Conservation (phyloP, 768 basidiomycete species). For the Russula vinacea region DNA sequence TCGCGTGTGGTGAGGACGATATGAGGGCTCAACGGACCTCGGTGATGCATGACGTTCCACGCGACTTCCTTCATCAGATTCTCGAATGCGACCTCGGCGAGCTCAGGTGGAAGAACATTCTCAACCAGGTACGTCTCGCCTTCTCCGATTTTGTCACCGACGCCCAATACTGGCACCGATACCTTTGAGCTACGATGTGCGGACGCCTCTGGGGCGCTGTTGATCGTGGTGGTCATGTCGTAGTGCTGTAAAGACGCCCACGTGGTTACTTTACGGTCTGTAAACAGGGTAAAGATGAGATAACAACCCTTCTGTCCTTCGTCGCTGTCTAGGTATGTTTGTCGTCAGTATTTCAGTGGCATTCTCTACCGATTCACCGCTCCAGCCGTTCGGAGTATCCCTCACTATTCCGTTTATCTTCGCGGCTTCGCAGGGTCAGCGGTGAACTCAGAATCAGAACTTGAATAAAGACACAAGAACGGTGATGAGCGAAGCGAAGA, state of each 20-base stretch:
- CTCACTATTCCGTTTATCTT: too few relatives aligned
- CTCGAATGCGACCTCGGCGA: constrained; percentile 57
- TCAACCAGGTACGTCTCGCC: constrained; percentile 65
- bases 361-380: too few relatives aligned
- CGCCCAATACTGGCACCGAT: constrained; percentile 12
- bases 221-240: neutral
- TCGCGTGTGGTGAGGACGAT: neutral
- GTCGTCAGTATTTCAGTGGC: too few relatives aligned
- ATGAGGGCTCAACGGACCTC: constrained; percentile 44
- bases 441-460: too few relatives aligned
- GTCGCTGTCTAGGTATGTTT: too few relatives aligned
- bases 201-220: neutral
- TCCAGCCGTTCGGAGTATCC: too few relatives aligned
- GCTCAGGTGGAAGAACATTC: constrained; percentile 53
- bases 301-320: too few relatives aligned
- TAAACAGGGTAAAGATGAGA: too few relatives aligned
- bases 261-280: neutral
- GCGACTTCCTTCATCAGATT: constrained; percentile 59
- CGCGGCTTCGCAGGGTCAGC: too few relatives aligned
- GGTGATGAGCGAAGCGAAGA: too few relatives aligned
- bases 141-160: constrained; percentile 50
- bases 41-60: constrained; percentile 73
- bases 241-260: neutral
- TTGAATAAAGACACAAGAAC: too few relatives aligned
- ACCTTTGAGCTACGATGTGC: constrained; percentile 7